These are phyloP conservation scores for Gloeostereum incarnatum DNA, from an alignment of 768 basidiomycete species.

Conservation along the genomic window DNA sequence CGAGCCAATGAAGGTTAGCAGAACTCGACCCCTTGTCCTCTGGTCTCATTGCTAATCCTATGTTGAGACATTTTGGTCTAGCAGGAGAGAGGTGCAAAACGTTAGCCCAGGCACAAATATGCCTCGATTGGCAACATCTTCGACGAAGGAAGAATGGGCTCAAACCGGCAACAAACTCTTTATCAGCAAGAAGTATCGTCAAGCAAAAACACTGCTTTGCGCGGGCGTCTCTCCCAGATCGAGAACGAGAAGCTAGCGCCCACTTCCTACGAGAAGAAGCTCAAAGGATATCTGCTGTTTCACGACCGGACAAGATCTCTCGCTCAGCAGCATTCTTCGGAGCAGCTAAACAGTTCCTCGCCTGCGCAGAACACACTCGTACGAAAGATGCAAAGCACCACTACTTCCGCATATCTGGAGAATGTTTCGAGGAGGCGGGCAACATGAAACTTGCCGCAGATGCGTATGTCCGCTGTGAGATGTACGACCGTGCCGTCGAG, in stretches of 20 bases:
- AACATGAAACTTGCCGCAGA: conserved; percentile 34
- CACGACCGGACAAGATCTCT: conserved; percentile 10
- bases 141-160: conserved; percentile 35
- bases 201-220: conserved; percentile 39
- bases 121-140: conserved; percentile 32
- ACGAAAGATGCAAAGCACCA: conserved; percentile 21
- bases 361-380: conserved; percentile 25
- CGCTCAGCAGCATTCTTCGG: conserved; percentile 18
- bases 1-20: conserved; percentile 46
- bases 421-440: conserved; percentile 33
- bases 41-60: not conserved
- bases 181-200: conserved; percentile 16
- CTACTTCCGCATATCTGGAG: conserved; percentile 32
- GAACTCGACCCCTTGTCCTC: not conserved
- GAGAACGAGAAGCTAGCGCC: conserved; percentile 30
- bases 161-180: conserved; percentile 29
- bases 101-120: conserved; percentile 26
- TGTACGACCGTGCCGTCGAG: conserved; percentile 33
- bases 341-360: conserved; percentile 42
- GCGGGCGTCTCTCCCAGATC: conserved; percentile 23
- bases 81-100: conserved; percentile 24
- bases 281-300: conserved; percentile 15
- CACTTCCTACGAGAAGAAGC: conserved; percentile 35
- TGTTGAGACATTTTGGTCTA: conserved; percentile 32
- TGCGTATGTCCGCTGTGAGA: conserved; percentile 28